Base-by-base conservation (phyloP, 208 protist species). In the Crithidia mellificae region DNA sequence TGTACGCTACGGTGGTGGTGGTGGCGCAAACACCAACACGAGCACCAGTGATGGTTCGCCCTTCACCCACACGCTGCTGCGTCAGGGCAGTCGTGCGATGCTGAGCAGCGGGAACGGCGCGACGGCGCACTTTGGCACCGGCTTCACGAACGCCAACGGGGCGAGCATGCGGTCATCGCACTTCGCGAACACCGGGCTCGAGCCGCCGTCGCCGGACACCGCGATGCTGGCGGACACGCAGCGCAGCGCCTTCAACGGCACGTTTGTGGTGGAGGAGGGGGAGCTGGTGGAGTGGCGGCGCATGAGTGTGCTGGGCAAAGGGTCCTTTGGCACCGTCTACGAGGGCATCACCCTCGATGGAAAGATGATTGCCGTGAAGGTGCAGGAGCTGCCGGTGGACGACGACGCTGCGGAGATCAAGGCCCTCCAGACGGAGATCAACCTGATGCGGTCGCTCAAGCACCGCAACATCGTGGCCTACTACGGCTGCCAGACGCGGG, bases 401-500 rank as follows among this genome's bases (percentile, higher is more conserved):
- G 34, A 84, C 53, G 87, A 93, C 56, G 74, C 72, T 0, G 83
- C 81, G 51, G 86, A 89, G 64, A 61, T 89, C 30, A 67, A 80
- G 54, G 73, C 69, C 14, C 65, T 96, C 44, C 62, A 91, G 64
- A 62, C 63, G 29, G 91, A 96, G 70, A 91, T 96, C 58, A 93
- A 95, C 59, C 68, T 97, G 9, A 93, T 97, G 90, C 72, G 87
- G 19, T 80, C 68, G 14, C 68, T 97, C 25, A 81, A 84, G 72
- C 92, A 97, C 63, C 72, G 77, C 29, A 88, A 97, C 68, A 97
- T 97, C 51, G 88, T 97, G 15, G 78, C 83, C 30, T 94, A 95
- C 81, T 96, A 92, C 77, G 92, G 92, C 25, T 95, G 88, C 53
- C 88, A 95, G 76, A 92, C 77, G 3, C 88, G 80, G 38, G 36